Evolutionary conservation across 768 basidiomycete genomes (phyloP).

Genomic region (Termitomyces sp.): DNA sequence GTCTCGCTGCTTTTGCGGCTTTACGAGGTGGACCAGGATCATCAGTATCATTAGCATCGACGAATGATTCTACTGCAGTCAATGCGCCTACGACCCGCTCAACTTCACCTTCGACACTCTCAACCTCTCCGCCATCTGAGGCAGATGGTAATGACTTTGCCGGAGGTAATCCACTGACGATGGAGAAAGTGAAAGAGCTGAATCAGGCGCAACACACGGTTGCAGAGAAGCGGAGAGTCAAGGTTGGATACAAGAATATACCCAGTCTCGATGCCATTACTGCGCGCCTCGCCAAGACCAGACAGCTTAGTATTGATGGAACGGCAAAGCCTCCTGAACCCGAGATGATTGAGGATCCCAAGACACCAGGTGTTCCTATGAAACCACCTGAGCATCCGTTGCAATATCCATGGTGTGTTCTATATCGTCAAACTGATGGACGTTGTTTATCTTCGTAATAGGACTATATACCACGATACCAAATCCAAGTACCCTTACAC

Average conservation of each 20-base stretch:
- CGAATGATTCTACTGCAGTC: constrained; percentile 61
- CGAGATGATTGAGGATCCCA: constrained; percentile 76
- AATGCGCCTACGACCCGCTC: constrained; percentile 65
- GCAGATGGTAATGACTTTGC: constrained; percentile 27
- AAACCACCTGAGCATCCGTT: constrained; percentile 81
- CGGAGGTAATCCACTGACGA: constrained; percentile 51
- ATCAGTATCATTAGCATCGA: constrained; percentile 46
- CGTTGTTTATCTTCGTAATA: constrained; percentile 20
- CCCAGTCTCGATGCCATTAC: constrained; percentile 84
- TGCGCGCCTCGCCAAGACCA: constrained; percentile 65
- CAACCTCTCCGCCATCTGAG: constrained; percentile 41
- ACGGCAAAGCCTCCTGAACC: constrained; percentile 69
- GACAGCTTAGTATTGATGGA: constrained; percentile 59
- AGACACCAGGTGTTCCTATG: constrained; percentile 68
- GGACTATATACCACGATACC: constrained; percentile 89
- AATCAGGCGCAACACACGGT: constrained; percentile 50
- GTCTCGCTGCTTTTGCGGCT: constrained; percentile 65
- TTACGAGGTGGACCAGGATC: constrained; percentile 59
- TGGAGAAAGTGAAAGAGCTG: constrained; percentile 60
- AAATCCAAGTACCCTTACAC: constrained; percentile 67
- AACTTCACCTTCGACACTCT: constrained; percentile 52
- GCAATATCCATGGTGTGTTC: constrained; percentile 73
- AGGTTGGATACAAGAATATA: constrained; percentile 83
- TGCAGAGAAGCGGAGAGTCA: constrained; percentile 26
- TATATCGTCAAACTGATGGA: not conserved